Evolutionary conservation across 1,139 yeast genomes (phyloP).

Genomic region (Schwanniomyces etchellsii): DNA sequence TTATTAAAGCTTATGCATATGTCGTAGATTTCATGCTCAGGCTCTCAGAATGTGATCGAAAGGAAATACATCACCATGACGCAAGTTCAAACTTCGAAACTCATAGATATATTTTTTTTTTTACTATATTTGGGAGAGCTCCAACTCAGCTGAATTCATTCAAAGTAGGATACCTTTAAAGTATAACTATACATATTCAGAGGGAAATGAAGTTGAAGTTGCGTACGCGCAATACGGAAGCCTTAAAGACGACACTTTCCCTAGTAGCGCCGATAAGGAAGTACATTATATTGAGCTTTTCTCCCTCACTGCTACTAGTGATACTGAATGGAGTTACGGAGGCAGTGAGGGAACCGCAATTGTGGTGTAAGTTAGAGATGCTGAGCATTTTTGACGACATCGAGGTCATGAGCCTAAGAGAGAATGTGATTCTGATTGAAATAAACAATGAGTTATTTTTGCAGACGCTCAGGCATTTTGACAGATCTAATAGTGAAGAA

Average conservation of each 20-base stretch:
- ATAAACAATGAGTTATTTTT: slow-evolving; percentile 49
- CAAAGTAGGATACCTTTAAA: no score
- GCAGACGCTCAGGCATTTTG: slow-evolving; percentile 51
- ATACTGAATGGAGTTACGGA: slow-evolving; percentile 41
- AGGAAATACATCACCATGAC: no score
- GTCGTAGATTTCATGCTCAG: no score
- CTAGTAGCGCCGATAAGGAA: slow-evolving; percentile 26
- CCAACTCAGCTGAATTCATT: no score
- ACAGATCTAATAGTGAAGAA: slow-evolving; percentile 45
- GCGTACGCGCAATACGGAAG: slow-evolving; percentile 23
- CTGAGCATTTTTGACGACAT: slow-evolving; percentile 42
- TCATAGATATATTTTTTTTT: no score
- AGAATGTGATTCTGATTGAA: slow-evolving; percentile 48
- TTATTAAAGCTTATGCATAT: no score
- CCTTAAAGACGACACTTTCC: slow-evolving; percentile 24
- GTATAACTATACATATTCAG: no score
- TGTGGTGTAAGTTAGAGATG: slow-evolving; percentile 52
- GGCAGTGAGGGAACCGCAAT: slow-evolving; percentile 49
- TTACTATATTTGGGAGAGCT: no score
- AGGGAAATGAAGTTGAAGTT: slow-evolving; percentile 33
- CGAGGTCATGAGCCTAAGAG: slow-evolving; percentile 41
- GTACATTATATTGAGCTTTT: slow-evolving; percentile 38
- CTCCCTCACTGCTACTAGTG: slow-evolving; percentile 39
- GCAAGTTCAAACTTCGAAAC: no score
- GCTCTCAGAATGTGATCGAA: no score